Conservation (phyloP, 345 rosid species). For the Corchorus olitorius region DNA sequence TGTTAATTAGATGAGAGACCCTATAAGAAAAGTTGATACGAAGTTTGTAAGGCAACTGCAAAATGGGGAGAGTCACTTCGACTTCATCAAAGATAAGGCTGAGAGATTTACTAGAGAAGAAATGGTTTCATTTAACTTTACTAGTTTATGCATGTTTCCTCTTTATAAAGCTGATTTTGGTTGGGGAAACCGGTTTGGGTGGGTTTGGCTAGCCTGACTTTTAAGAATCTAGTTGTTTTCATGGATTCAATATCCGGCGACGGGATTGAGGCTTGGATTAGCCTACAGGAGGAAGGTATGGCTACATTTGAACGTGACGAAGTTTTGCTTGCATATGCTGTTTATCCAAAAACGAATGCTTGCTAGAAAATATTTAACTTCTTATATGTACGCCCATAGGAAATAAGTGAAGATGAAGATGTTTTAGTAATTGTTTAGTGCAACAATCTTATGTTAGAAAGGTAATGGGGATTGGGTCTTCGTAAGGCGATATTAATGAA, state of each 20-base stretch:
- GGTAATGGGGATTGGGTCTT: no score
- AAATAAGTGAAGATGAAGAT: no score
- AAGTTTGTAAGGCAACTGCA: neutral
- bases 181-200: slow-evolving; percentile 11
- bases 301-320: neutral
- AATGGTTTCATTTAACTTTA: neutral
- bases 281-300: slow-evolving; percentile 8
- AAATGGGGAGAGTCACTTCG: neutral
- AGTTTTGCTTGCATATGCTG: neutral
- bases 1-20: neutral
- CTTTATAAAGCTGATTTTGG: neutral
- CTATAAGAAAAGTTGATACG: neutral
- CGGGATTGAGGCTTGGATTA: slow-evolving; percentile 14
- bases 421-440: no score
- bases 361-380: neutral
- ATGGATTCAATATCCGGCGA: slow-evolving; percentile 7
- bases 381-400: no score
- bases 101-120: neutral
- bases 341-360: neutral
- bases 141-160: slow-evolving; percentile 12
- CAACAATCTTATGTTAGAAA: no score
- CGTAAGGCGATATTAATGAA: no score
- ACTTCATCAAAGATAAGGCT: neutral
- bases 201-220: neutral
- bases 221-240: slow-evolving; percentile 8